Evolutionary conservation across 352 stramenopile species (phyloP).

Genomic region (Globisporangium spiculum): DNA sequence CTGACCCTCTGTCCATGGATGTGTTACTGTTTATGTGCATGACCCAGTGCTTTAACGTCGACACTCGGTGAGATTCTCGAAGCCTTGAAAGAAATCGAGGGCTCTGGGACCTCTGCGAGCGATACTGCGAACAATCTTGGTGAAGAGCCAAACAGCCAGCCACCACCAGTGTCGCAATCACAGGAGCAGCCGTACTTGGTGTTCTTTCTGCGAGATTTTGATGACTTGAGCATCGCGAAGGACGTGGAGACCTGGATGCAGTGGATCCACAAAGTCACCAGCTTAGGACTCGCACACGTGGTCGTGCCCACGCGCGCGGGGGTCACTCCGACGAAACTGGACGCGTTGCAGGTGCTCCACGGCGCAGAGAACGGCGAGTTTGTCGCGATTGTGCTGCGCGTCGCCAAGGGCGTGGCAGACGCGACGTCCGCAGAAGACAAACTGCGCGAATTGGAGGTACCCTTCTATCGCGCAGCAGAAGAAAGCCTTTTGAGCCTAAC

Average conservation of each 20-base stretch:
- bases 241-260: slow-evolving; percentile 35
- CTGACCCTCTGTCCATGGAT: neutral
- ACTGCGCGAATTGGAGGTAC: slow-evolving; percentile 39
- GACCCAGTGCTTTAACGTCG: slow-evolving; percentile 2
- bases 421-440: slow-evolving; percentile 44
- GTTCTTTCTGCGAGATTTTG: slow-evolving; percentile 61
- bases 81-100: slow-evolving; percentile 16
- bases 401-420: slow-evolving; percentile 49
- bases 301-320: slow-evolving; percentile 39
- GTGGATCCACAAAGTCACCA: slow-evolving; percentile 55
- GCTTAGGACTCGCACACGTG: slow-evolving; percentile 47
- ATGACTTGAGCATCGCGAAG: slow-evolving; percentile 29
- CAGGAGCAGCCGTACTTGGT: slow-evolving; percentile 24
- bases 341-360: slow-evolving; percentile 35
- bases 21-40: neutral
- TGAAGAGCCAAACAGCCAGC: slow-evolving; percentile 4
- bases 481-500: too few relatives aligned
- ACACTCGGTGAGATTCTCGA: slow-evolving; percentile 12
- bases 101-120: slow-evolving; percentile 2
- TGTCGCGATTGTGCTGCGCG: slow-evolving; percentile 59
- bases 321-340: slow-evolving; percentile 47
- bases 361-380: slow-evolving; percentile 35
- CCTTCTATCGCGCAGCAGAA: neutral
- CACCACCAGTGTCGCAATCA: slow-evolving; percentile 1
- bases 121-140: neutral